Evolutionary conservation across 2,329 filamentous ascomycete species (phyloP), one percentile per base, ranked within the genome.

Genomic region (Epichloe scottii): DNA sequence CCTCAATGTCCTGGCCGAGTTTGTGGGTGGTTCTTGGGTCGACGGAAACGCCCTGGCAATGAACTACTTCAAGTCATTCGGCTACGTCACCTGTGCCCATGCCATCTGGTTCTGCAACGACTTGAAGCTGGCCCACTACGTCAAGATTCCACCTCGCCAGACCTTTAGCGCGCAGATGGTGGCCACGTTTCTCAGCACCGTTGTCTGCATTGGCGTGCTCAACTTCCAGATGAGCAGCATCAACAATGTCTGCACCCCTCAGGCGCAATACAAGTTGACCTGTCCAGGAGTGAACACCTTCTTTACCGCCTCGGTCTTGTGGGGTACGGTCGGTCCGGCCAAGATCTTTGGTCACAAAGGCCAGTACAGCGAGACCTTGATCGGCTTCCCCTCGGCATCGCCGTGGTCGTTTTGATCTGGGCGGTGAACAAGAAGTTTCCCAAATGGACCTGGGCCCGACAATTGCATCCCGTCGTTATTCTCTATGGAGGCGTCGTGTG

Each of bases 61-160:
- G 71, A 77, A 75, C 63, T 75, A 70, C 57, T 76, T 78, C 68
- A 77, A 77, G 65, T 71, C 70, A 0, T 76, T 74, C 54, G 72
- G 72, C 43, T 72, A 72, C 48, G 69, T 74, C 14, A 74, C 72
- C 1, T 74, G 71, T 48, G 71, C 72, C 0, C 73, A 77, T 54
- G 72, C 74, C n/a, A 65, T 78, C 21, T 68, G 68, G 60, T 78
- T 77, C 59, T 70, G 66, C 52, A 71, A 70, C 55, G 72, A 72
- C 55, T 60, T 73, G 37, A 75, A 75, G 60, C 69, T 75, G 14
- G 72, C 71, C 8, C 72, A 75, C 55, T 81, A 81, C 62, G 71
- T 78, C 65, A 81, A 81, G 66, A 79, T 82, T 17, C 78, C 79
- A 5, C 79, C 79, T 0, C 72, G 75, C 11, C 72, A 79, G 33